A percentile compares a stretch with the other conserved stretches of the same genome.
Evolutionary conservation across 768 basidiomycete genomes (phyloP).

Genomic region (Pisolithus orientalis): DNA sequence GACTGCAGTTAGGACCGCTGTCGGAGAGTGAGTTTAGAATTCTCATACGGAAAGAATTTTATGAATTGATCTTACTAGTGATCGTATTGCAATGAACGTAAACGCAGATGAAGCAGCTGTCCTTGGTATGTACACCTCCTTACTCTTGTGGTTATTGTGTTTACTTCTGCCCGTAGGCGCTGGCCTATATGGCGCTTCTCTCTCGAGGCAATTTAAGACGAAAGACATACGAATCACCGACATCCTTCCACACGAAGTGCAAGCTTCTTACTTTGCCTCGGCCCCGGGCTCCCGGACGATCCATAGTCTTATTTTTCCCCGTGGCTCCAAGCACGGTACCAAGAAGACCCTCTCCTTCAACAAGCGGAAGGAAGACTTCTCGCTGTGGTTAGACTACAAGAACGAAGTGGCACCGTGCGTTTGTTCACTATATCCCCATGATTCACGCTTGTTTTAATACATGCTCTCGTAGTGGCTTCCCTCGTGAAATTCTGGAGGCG

Average conservation of each 20-base stretch:
- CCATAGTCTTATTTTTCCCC: constrained; percentile 69
- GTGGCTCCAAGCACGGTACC: constrained; percentile 67
- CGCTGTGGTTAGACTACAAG: constrained; percentile 75
- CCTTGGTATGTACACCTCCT: constrained; percentile 44
- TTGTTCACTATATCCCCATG: constrained; percentile 4
- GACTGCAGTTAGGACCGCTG: constrained; percentile 64
- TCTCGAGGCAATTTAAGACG: constrained; percentile 89
- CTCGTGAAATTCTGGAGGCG: constrained; percentile 67
- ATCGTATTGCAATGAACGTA: constrained; percentile 88
- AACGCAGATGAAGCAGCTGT: constrained; percentile 97
- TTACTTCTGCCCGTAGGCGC: constrained; percentile 42
- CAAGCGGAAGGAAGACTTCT: constrained; percentile 79
- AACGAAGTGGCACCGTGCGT: constrained; percentile 54
- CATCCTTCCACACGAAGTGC: constrained; percentile 65
- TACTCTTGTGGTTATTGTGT: background rate
- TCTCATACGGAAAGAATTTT: background rate
- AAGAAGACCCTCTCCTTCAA: constrained; percentile 80
- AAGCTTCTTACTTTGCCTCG: constrained; percentile 71
- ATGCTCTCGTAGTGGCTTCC: constrained; percentile 48
- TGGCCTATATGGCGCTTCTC: constrained; percentile 83
- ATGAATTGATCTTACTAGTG: constrained; percentile 30
- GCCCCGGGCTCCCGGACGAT: constrained; percentile 55
- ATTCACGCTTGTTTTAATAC: constrained; percentile 1
- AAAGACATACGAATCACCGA: constrained; percentile 88
- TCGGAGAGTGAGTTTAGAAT: constrained; percentile 60